Percentiles rank a stretch among this genome's conserved stretches.
These are phyloP conservation scores for Fusarium sp. DNA, from an alignment of 2,329 filamentous ascomycete genomes.

Conservation along the genomic window DNA sequence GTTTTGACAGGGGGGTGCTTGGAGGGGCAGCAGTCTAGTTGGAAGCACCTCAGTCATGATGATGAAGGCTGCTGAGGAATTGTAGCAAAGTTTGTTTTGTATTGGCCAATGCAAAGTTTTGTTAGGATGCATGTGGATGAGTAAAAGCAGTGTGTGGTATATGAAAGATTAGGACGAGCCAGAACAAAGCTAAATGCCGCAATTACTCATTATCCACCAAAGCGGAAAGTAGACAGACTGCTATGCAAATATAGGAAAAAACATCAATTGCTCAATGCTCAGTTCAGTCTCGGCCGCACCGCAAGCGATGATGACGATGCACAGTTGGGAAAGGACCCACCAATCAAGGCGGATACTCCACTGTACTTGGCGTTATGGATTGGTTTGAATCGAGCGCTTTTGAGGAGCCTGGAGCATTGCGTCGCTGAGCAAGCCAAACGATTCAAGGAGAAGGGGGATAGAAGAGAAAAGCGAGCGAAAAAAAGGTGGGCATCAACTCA, in stretches of 20 bases:
- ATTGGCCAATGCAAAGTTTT: conserved; percentile 1
- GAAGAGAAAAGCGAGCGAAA: conserved; percentile 2
- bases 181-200: conserved; percentile 2
- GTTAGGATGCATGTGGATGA: background rate
- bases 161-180: background rate
- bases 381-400: conserved; percentile 31
- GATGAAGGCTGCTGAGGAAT: conserved; percentile 29
- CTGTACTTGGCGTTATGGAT: conserved; percentile 46
- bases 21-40: conserved; percentile 35
- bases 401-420: conserved; percentile 18
- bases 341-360: conserved; percentile 47
- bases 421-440: conserved; percentile 39
- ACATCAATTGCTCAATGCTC: conserved; percentile 8
- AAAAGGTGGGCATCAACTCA: conserved; percentile 29
- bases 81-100: conserved; percentile 23
- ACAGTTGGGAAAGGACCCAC: conserved; percentile 40
- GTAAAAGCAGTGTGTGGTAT: conserved; percentile 1
- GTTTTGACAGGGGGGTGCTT: conserved; percentile 18
- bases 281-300: conserved; percentile 32
- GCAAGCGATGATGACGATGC: conserved; percentile 49
- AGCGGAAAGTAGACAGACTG: background rate
- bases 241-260: conserved; percentile 29
- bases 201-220: conserved; percentile 11
- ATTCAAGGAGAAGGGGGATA: conserved; percentile 3
- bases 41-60: conserved; percentile 41